phyloP scores from a whole-genome alignment of 306 rosid species.

The Fragaria nilgerrensis region DNA sequence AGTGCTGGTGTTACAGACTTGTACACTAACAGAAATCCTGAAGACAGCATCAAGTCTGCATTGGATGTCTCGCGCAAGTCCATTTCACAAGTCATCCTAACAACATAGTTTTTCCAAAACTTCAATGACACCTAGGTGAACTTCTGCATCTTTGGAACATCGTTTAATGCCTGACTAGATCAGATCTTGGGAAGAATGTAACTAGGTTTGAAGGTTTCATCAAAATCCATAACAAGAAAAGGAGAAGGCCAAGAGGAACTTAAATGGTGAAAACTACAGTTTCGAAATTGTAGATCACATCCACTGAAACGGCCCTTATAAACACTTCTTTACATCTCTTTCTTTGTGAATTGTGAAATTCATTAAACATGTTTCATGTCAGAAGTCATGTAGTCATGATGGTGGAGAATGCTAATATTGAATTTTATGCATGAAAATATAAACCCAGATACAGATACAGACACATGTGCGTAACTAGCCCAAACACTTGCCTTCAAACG shows the following conservation, averaged over 20 bases:
- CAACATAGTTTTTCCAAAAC: background rate
- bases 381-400: background rate
- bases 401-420: background rate
- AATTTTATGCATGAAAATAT: background rate
- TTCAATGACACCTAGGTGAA: background rate
- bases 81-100: background rate
- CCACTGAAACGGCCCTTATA: background rate
- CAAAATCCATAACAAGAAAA: background rate
- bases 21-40: background rate
- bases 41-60: background rate
- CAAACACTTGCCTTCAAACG: background rate
- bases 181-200: slow-evolving; percentile 3
- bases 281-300: background rate
- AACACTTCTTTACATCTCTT: background rate
- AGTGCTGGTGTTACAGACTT: background rate
- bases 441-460: background rate
- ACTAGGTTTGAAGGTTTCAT: background rate
- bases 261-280: background rate
- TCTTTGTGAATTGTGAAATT: background rate
- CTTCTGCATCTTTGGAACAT: background rate
- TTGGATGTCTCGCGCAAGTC: background rate
- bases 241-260: background rate
- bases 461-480: background rate
- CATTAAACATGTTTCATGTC: background rate
- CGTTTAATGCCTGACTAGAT: slow-evolving; percentile 1